Percentiles rank a stretch among this genome's conserved stretches.
Evolutionary conservation across 192 early-diverging fungal genomes (phyloP).

Genomic region (Rhizophlyctis rosea): DNA sequence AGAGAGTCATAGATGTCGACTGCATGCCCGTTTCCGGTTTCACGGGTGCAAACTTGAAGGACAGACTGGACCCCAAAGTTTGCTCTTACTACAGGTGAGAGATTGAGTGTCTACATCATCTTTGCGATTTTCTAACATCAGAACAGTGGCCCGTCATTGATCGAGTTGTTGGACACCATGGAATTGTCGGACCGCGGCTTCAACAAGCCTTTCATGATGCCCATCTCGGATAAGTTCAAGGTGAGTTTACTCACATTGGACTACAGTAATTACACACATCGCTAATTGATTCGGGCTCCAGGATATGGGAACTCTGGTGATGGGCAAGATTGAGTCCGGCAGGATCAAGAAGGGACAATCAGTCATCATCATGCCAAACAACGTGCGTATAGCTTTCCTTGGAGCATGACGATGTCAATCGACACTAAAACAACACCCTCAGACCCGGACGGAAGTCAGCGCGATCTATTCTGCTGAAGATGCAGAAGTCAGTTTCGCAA

Average conservation of each 20-base stretch:
- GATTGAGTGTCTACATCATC: not conserved
- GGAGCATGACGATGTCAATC: constrained; percentile 4
- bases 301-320: constrained; percentile 96
- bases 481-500: constrained; percentile 66
- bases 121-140: constrained; percentile 13
- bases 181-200: constrained; percentile 82
- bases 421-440: constrained; percentile 1
- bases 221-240: constrained; percentile 93
- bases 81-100: constrained; percentile 36
- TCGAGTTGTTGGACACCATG: constrained; percentile 82
- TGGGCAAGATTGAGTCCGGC: constrained; percentile 96
- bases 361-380: constrained; percentile 93
- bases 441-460: constrained; percentile 58
- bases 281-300: constrained; percentile 19
- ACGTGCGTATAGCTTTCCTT: constrained; percentile 38
- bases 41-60: constrained; percentile 96
- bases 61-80: constrained; percentile 53
- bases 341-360: constrained; percentile 80
- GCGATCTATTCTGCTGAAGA: constrained; percentile 79
- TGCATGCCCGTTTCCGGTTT: constrained; percentile 94
- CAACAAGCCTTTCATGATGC: constrained; percentile 87
- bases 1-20: constrained; percentile 58
- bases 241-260: constrained; percentile 25
- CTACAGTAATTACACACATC: not conserved
- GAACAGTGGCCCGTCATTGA: constrained; percentile 81